Conservation (phyloP, 140 eudicot genomes). For the Oenanthe javanica region DNA sequence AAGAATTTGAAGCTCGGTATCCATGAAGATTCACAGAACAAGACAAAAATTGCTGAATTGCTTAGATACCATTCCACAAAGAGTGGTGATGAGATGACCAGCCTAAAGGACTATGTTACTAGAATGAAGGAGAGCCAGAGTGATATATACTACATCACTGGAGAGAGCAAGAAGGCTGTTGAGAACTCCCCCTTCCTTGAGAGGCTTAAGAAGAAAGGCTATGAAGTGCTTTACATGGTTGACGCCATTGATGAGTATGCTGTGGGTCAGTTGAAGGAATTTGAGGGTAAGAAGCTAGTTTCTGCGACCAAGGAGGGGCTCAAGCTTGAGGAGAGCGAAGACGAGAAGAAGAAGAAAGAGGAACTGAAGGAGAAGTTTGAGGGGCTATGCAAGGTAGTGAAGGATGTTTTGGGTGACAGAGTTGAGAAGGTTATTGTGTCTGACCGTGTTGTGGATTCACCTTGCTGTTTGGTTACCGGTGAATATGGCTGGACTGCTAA, state of each 20-base stretch:
- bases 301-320: slow-evolving; percentile 88
- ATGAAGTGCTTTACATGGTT: slow-evolving; percentile 79
- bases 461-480: slow-evolving; percentile 80
- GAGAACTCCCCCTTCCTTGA: slow-evolving; percentile 88
- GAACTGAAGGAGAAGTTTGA: slow-evolving; percentile 59
- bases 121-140: slow-evolving; percentile 81
- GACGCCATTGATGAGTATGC: slow-evolving; percentile 90
- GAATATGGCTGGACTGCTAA: slow-evolving; percentile 95
- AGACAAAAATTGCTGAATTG: slow-evolving; percentile 63
- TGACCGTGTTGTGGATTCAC: slow-evolving; percentile 89
- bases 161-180: slow-evolving; percentile 92
- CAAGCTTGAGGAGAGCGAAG: slow-evolving; percentile 72
- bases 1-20: slow-evolving; percentile 83
- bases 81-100: slow-evolving; percentile 90
- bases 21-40: slow-evolving; percentile 77
- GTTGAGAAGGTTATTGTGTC: slow-evolving; percentile 85
- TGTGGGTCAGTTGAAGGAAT: slow-evolving; percentile 77
- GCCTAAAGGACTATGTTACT: slow-evolving; percentile 84
- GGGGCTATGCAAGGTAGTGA: slow-evolving; percentile 81
- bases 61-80: slow-evolving; percentile 83
- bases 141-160: slow-evolving; percentile 76
- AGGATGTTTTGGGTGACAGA: slow-evolving; percentile 76
- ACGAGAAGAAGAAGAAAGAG: slow-evolving; percentile 56
- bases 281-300: slow-evolving; percentile 78
- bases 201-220: slow-evolving; percentile 81